Percentiles rank a stretch among this genome's conserved stretches.
phyloP scores from a whole-genome alignment of 2,329 filamentous ascomycete species.

The Zymoseptoria ardabiliae region DNA sequence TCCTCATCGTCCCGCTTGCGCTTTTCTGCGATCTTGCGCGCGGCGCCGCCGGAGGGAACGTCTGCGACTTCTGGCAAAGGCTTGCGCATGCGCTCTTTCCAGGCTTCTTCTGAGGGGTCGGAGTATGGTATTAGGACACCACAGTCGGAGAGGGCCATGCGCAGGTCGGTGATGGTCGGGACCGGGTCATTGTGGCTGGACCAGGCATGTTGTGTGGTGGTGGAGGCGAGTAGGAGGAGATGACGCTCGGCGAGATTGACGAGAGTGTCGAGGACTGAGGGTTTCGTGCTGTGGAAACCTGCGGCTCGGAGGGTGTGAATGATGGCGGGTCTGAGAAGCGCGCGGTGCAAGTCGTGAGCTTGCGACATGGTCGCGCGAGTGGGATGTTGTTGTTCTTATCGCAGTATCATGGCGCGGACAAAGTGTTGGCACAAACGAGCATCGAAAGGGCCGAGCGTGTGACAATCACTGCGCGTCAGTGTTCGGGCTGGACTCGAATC shows the following conservation, averaged over 20 bases:
- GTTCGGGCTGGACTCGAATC: neutral
- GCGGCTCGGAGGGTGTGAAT: conserved; percentile 87
- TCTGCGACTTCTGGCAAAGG: conserved; percentile 38
- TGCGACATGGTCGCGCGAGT: conserved; percentile 15
- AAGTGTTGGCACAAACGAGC: neutral
- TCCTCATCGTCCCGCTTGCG: conserved; percentile 59
- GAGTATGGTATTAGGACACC: conserved; percentile 66
- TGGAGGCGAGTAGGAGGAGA: conserved; percentile 64
- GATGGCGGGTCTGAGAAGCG: conserved; percentile 76
- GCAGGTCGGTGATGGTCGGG: conserved; percentile 66
- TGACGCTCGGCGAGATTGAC: conserved; percentile 81
- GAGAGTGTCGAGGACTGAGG: conserved; percentile 78
- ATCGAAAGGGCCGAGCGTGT: neutral
- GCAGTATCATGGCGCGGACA: conserved; percentile 11
- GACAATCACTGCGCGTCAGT: neutral
- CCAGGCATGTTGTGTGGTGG: conserved; percentile 63
- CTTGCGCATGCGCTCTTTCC: conserved; percentile 45
- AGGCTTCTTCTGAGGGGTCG: conserved; percentile 61
- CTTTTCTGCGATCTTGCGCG: conserved; percentile 33
- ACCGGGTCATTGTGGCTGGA: conserved; percentile 61
- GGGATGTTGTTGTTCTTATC: conserved; percentile 8
- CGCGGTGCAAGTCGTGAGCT: conserved; percentile 52
- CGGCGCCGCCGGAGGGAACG: conserved; percentile 26
- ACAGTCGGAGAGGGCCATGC: conserved; percentile 75
- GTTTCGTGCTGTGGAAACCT: conserved; percentile 76